These are phyloP conservation scores for Trichosporon sp. DNA, from an alignment of 1,284 basidiomycete genomes.

Conservation along the genomic window DNA sequence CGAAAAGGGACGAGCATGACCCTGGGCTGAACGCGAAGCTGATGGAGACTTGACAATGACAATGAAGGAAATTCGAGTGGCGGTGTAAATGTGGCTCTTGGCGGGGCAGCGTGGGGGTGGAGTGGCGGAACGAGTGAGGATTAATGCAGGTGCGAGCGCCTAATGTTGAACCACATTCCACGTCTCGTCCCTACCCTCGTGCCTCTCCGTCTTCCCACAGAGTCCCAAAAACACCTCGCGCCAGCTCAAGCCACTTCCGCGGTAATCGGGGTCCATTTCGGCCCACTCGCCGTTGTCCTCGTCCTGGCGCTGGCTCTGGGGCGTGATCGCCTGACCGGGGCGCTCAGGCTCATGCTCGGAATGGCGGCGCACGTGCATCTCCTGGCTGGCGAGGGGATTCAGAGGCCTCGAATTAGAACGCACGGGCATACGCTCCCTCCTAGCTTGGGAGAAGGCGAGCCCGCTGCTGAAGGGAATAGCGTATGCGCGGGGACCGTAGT, in stretches of 20 bases:
- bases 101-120: no score
- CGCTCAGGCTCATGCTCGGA: no score
- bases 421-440: background rate
- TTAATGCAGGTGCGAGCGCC: background rate
- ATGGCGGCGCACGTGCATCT: background rate
- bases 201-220: background rate
- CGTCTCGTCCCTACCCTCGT: background rate
- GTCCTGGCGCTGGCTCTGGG: background rate
- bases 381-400: background rate
- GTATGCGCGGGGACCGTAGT: no score
- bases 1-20: no score
- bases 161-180: background rate
- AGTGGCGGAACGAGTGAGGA: background rate
- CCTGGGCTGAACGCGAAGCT: no score
- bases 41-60: no score
- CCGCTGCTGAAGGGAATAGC: background rate
- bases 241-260: no score
- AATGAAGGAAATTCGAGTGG: no score
- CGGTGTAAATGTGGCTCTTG: no score
- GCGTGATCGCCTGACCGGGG: no score
- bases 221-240: background rate
- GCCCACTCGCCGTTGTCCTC: background rate
- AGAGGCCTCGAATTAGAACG: no score
- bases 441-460: background rate
- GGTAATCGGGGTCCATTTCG: background rate